A percentile compares a stretch with the other conserved stretches of the same genome.
These are phyloP conservation scores for Tetrahymena elliotti DNA, from an alignment of 73 alveolate genomes.

Conservation along the genomic window DNA sequence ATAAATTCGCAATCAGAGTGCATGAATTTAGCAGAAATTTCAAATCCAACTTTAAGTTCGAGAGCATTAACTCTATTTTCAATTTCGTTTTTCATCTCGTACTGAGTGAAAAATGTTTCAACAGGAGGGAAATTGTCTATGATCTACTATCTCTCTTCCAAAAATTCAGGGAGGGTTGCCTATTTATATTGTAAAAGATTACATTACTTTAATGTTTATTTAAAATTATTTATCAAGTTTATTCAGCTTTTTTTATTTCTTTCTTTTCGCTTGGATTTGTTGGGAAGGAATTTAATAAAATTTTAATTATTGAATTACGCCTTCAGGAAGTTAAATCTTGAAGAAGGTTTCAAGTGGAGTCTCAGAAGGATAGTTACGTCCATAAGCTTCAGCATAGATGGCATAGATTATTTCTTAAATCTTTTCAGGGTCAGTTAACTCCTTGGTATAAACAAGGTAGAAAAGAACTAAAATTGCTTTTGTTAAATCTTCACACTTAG, in stretches of 20 bases:
- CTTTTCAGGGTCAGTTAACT: not conserved
- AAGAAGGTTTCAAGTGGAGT: not conserved
- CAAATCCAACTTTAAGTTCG: not conserved
- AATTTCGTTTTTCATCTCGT: not conserved
- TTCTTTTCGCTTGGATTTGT: no score
- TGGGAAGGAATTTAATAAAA: not conserved
- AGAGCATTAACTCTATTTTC: not conserved
- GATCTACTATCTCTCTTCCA: not conserved
- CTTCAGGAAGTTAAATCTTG: not conserved
- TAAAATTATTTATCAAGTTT: not conserved
- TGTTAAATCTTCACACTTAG: conserved; percentile 16
- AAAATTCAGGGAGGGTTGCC: not conserved
- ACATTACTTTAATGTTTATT: not conserved
- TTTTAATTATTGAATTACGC: not conserved
- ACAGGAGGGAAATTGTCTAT: not conserved
- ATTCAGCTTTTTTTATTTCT: not conserved
- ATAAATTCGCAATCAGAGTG: not conserved
- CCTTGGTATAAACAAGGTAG: not conserved
- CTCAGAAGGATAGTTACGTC: not conserved
- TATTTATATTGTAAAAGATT: not conserved
- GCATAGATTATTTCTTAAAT: not conserved
- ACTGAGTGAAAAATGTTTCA: not conserved
- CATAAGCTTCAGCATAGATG: not conserved
- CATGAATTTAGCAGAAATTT: not conserved
- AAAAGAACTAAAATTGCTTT: not conserved